These are phyloP conservation scores for Venturia pyrina DNA, from an alignment of 2,329 filamentous ascomycete genomes.

Conservation along the genomic window DNA sequence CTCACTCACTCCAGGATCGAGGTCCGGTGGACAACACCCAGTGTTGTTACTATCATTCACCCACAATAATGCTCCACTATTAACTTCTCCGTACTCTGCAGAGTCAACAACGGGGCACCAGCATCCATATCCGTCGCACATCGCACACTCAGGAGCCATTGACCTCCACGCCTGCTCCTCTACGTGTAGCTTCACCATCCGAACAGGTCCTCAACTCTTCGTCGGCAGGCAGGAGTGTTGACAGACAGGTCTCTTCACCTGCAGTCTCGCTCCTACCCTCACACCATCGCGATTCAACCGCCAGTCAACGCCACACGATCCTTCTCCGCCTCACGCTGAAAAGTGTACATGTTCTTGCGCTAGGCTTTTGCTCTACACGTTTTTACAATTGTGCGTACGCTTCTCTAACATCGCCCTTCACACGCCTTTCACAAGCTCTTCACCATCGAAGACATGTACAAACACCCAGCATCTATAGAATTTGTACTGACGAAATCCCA, in stretches of 20 bases:
- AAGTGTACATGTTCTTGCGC: background rate
- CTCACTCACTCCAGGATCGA: background rate
- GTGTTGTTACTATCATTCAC: conserved; percentile 1
- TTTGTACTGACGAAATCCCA: background rate
- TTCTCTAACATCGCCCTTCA: background rate
- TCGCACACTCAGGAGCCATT: background rate
- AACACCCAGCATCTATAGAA: background rate
- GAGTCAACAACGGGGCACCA: background rate
- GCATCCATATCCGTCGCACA: background rate
- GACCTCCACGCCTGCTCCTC: background rate
- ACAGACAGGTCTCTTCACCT: background rate
- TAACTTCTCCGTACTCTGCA: background rate
- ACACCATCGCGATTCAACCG: background rate
- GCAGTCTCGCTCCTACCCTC: background rate
- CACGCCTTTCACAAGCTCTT: background rate
- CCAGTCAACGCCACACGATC: background rate
- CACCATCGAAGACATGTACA: background rate
- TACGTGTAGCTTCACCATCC: background rate
- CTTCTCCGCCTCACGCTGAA: background rate
- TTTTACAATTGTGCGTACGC: background rate
- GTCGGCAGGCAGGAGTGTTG: background rate
- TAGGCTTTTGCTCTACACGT: background rate
- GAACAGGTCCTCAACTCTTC: background rate
- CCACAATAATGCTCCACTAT: background rate
- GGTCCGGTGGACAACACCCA: background rate